These are phyloP conservation scores for Xylaria nigripes DNA, from an alignment of 495 filamentous ascomycete genomes.

Conservation along the genomic window DNA sequence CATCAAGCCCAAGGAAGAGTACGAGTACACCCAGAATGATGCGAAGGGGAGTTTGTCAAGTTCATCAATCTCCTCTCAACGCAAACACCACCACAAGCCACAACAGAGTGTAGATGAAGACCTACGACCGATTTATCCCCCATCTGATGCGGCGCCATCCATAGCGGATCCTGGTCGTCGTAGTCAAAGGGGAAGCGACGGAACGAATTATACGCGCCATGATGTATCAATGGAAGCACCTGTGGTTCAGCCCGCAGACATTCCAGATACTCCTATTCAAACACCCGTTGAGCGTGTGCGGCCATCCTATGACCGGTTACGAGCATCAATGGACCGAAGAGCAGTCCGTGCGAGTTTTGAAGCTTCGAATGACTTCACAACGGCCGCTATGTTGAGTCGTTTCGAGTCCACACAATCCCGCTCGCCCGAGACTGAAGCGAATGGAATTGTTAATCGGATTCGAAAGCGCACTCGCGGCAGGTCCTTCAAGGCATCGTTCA, in stretches of 20 bases:
- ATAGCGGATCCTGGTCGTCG: conserved; percentile 62
- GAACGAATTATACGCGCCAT: conserved; percentile 78
- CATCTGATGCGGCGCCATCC: conserved; percentile 69
- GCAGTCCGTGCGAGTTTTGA: conserved; percentile 67
- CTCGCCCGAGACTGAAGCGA: conserved; percentile 8
- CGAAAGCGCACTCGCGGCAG: conserved; percentile 26
- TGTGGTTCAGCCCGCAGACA: conserved; percentile 25
- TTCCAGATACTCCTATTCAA: conserved; percentile 37
- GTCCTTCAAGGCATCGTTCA: conserved; percentile 24
- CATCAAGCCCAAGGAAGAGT: conserved; percentile 49
- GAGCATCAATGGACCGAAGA: conserved; percentile 60
- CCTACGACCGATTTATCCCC: conserved; percentile 80
- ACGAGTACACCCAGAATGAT: conserved; percentile 4
- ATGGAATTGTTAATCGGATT: conserved; percentile 23
- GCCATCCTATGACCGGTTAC: conserved; percentile 70
- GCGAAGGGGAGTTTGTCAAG: conserved; percentile 32
- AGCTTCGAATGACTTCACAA: conserved; percentile 80
- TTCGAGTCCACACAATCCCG: conserved; percentile 65
- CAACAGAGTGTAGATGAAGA: conserved; percentile 67
- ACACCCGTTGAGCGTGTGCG: conserved; percentile 62
- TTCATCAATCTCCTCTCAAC: conserved; percentile 44
- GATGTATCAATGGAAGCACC: conserved; percentile 41
- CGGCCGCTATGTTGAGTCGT: conserved; percentile 70
- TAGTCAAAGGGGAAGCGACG: conserved; percentile 87
- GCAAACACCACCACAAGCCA: conserved; percentile 27